Base-by-base conservation (phyloP, 345 rosid genomes). In the Noccaea caerulescens region DNA sequence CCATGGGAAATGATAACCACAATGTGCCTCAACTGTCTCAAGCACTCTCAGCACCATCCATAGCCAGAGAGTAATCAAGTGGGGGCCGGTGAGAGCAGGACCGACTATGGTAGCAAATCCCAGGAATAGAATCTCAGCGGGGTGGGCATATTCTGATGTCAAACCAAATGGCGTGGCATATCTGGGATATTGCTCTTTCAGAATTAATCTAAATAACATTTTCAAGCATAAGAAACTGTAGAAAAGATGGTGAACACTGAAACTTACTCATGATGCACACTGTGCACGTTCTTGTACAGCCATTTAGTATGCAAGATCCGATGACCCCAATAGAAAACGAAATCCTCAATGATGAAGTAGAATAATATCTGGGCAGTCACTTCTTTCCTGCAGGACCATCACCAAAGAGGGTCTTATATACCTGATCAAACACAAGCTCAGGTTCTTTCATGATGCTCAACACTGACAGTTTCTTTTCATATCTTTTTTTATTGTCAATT, bases 1-100 rank as follows among this genome's bases (percentile, higher is more conserved):
- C 98, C 99, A 94, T 12, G 99, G 99, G 81, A 94, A 91, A 84
- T 94, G 93, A 77, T 94, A 94, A 73, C 99, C 99, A 71, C 97
- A 92, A 69, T 94, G 99, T 58, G 98, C 98, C 79, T 94, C 99
- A 51, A 94, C 99, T 23, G 99, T 92, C 86, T 92, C 99, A 64
- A 94, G 82, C 54, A 94, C 99, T 81, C 99, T 84, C 23, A 94
- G 78, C 9, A 88, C 84, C 99, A 94, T 90, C 99, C 99, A 94
- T 63, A 94, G 51, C 99, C 99, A 94, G 36, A 94, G 83, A 69
- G 99, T 94, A 23, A 88, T 67, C 41, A 94, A 76, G 84, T 94
- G 98, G 36, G 98, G 99, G 4, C 99, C 99, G 46, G 99, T 94
- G 64, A 94, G 79, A 54, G 98, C 97, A 61, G 99, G 98, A 68